phyloP scores from a whole-genome alignment of 768 basidiomycete species.

The Astraeus odoratus region DNA sequence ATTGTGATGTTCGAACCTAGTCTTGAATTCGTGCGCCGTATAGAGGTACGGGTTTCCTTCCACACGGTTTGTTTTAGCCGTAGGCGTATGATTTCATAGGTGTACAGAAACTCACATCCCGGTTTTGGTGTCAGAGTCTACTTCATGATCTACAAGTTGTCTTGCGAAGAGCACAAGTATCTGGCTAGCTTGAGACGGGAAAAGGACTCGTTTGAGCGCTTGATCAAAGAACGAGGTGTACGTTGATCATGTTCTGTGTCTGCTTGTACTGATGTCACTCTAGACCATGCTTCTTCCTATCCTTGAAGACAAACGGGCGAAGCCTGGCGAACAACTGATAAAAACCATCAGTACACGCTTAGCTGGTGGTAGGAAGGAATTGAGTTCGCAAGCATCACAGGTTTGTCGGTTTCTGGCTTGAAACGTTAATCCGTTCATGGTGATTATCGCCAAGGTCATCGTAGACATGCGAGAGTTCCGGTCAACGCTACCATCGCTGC shows the following conservation, averaged over 20 bases:
- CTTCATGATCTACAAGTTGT: constrained; percentile 91
- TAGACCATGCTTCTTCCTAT: constrained; percentile 91
- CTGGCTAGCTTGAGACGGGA: constrained; percentile 82
- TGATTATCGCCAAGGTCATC: constrained; percentile 56
- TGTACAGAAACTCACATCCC: constrained; percentile 79
- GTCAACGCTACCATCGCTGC: constrained; percentile 81
- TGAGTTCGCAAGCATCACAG: constrained; percentile 57
- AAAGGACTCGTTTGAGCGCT: constrained; percentile 86
- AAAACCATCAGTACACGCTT: constrained; percentile 79
- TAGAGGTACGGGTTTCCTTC: constrained; percentile 59
- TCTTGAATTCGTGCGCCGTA: constrained; percentile 84
- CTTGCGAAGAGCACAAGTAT: constrained; percentile 94
- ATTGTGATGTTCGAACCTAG: constrained; percentile 95
- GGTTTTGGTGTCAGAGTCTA: constrained; percentile 84
- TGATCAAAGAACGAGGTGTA: constrained; percentile 90
- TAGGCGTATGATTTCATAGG: constrained; percentile 36
- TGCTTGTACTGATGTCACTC: neutral
- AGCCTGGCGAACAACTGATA: constrained; percentile 51
- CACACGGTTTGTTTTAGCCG: neutral
- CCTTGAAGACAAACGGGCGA: constrained; percentile 48
- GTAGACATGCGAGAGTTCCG: constrained; percentile 97
- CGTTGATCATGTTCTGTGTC: constrained; percentile 24
- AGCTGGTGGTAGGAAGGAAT: constrained; percentile 75
- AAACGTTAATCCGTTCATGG: too few species aligned
- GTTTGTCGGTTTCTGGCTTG: constrained; percentile 26